Percentiles rank a stretch among this genome's conserved stretches.
phyloP scores from a whole-genome alignment of 306 rosid genomes.

The Quercus robur region DNA sequence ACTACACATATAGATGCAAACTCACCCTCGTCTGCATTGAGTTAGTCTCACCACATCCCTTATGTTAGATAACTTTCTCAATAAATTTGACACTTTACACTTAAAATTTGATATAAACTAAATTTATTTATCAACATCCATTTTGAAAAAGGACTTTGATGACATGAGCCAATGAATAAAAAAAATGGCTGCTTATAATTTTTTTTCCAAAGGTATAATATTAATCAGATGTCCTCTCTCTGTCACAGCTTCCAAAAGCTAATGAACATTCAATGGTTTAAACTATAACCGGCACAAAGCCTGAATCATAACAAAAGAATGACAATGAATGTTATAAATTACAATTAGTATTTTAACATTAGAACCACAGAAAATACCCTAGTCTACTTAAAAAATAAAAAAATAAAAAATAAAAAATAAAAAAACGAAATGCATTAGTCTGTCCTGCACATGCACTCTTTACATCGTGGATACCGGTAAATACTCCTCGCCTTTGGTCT shows the following conservation, averaged over 20 bases:
- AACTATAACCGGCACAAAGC: slow-evolving; percentile 4
- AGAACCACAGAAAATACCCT: neutral
- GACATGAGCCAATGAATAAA: neutral
- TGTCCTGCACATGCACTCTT: slow-evolving; percentile 86
- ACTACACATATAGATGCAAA: no score
- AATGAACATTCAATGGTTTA: neutral
- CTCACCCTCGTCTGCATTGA: no score
- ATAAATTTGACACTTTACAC: neutral
- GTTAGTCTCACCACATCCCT: neutral
- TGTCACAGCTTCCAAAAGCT: neutral
- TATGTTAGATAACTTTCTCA: neutral
- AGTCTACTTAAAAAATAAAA: no score
- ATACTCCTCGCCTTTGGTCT: slow-evolving; percentile 94
- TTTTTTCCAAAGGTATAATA: neutral
- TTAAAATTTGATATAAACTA: neutral
- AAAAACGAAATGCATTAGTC: slow-evolving; percentile 19
- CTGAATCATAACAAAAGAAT: slow-evolving; percentile 17
- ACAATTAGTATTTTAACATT: slow-evolving; percentile 13
- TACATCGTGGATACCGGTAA: slow-evolving; percentile 90
- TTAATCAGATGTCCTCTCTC: neutral
- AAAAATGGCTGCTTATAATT: neutral
- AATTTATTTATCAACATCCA: neutral
- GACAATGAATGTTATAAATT: slow-evolving; percentile 24
- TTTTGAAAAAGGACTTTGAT: neutral
- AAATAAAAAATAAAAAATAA: no score